Base-by-base conservation (phyloP, 371 early-diverging fungal genomes). In the Thermomucor indicae-seudaticae region DNA sequence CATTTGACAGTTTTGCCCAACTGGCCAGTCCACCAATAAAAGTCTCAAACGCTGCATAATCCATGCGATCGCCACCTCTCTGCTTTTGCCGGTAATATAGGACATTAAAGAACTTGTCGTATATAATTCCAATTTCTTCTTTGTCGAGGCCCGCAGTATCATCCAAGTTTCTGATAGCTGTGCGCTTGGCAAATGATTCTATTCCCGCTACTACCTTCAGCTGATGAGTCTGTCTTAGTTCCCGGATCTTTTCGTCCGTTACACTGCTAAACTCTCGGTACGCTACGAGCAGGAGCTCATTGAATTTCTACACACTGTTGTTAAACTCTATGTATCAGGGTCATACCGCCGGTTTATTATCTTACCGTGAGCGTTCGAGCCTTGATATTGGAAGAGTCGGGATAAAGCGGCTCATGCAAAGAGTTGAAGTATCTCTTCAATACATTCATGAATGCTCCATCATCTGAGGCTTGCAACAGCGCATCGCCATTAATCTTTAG, bases 131-230 rank as follows among this genome's bases (percentile, higher is more conserved):
- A 42, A 97, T 72, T 49, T 95, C 88, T 35, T 93, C 92, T 57
- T 91, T 91, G 49, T 75, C 81, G 51, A 97, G 92, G 17, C 82
- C 81, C 38, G 84, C 81, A 19, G 77, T 77, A 32, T 86, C 80
- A 20, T 80, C 70, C 28, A 97, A 60, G 57, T 90, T 89, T 5
- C 97, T 83, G 34, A 96, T 72, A 6, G 85, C 78, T 3, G 88
- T 86, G 49, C 94, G 89, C 53, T 95, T 96, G 1, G 96, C 86
- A 60, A 91, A 97, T 17, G 85, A 84, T 60, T 95, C 94, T 46
- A 97, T 86, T 22, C 91, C 88, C 46, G 96, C 96, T 24, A 93
- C 90, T 1, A 97, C 92, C 60, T 91, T 91, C 42, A 96, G 82
- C 63, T 95, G 94, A 53, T 88, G 86, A 16, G 84, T 81, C 45